Conservation (phyloP, 2,329 filamentous ascomycete genomes). For the Rutstroemia sp. region DNA sequence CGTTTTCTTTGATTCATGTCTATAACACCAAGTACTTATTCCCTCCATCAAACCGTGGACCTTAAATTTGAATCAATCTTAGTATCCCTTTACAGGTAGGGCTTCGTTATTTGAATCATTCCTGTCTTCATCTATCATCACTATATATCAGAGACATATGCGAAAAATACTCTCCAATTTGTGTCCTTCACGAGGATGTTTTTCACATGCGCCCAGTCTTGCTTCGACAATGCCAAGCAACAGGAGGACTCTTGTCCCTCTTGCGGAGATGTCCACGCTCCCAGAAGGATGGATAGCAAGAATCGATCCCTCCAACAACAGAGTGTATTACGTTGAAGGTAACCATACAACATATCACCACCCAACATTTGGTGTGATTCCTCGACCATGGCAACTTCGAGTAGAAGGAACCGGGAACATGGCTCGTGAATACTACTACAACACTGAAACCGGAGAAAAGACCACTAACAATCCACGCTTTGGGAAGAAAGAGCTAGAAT, state of each 20-base stretch:
- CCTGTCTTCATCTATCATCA: no score
- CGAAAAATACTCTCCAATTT: no score
- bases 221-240: not conserved
- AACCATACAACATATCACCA: slow-evolving; percentile 2
- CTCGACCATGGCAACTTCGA: slow-evolving; percentile 11
- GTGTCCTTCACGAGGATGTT: not conserved
- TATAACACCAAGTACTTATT: not conserved
- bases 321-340: slow-evolving; percentile 1
- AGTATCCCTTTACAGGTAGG: no score
- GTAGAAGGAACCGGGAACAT: not conserved
- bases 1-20: no score
- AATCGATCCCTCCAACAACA: not conserved
- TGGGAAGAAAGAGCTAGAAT: not conserved
- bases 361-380: slow-evolving; percentile 7
- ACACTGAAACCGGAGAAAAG: not conserved
- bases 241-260: not conserved
- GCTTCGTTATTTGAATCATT: no score
- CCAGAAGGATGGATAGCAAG: slow-evolving; percentile 1
- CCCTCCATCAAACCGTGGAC: not conserved
- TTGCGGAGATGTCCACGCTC: not conserved
- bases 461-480: slow-evolving; percentile 11
- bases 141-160: no score
- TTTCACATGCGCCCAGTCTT: not conserved
- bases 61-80: no score
- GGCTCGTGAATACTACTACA: slow-evolving; percentile 6